Evolutionary conservation across 2,329 filamentous ascomycete species (phyloP), one percentile per base, ranked within the genome.

Genomic region (Paracamarosporium sp.): DNA sequence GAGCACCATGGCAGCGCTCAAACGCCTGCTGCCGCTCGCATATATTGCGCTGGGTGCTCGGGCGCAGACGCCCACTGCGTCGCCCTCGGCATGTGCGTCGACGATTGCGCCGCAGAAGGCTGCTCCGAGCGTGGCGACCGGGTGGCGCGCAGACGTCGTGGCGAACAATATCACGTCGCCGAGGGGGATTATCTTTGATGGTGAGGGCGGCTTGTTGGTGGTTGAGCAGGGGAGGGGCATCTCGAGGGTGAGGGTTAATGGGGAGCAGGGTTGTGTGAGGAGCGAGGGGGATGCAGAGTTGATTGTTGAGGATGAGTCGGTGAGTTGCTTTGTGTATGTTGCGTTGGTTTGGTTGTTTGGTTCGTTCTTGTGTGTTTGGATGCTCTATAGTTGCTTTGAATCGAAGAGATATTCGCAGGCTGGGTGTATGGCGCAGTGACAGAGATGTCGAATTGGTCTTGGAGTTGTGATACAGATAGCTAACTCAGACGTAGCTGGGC

Each of bases 121-220:
- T 22, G 64, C 69, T 50, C 79, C 80, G 33, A 80, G 77, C 15
- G 70, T 81, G 17, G 77, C 78, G 12, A 60, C 70, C 17, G 79
- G 79, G 12, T 82, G 79, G 60, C 65, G 70, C 25, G 78, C 77
- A 5, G 74, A 78, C 53, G 74, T 83, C 11, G 79, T 84, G 41
- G 81, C 81, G 9, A 80, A 77, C 20, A 76, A 76, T 9, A 66
- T 84, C 38, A 74, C 70, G 25, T 68, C 70, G 17, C 82, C 82
- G 13, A 77, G 82, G 17, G 78, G 79, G 11, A 78, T 85, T 43
- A 68, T 75, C 11, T 81, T 84, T 61, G 82, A 85, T 70, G 70
- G 61, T 20, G 69, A 74, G 46, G 82, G 81, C 20, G 78, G 79
- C 55, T 69, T 84, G 35, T 73, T 85, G n/a, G 79, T 85, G 5